These are phyloP conservation scores for Termitomyces sp. DNA, from an alignment of 768 basidiomycete genomes.

Conservation along the genomic window DNA sequence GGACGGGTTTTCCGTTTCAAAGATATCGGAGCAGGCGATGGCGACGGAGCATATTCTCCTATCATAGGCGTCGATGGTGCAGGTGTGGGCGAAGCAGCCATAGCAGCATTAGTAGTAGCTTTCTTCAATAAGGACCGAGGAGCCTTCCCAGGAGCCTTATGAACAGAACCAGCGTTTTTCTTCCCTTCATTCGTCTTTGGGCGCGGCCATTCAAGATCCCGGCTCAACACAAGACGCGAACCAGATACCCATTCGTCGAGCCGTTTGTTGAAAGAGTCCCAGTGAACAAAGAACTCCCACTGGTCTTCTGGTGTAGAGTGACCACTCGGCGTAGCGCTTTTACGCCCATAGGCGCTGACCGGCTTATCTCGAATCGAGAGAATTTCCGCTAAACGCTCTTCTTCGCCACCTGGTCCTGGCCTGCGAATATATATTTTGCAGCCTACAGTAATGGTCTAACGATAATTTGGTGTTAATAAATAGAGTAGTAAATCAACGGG, in stretches of 20 bases:
- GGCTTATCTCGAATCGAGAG: constrained; percentile 91
- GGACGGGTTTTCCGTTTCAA: constrained; percentile 66
- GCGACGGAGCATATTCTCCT: constrained; percentile 36
- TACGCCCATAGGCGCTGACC: constrained; percentile 50
- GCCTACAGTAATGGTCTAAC: constrained; percentile 81
- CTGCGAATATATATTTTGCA: constrained; percentile 94
- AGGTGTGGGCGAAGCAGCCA: constrained; percentile 53
- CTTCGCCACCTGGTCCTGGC: constrained; percentile 68
- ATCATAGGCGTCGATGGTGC: constrained; percentile 21
- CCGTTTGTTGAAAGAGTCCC: constrained; percentile 99
- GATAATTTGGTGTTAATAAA: constrained; percentile 22
- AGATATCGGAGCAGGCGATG: constrained; percentile 47
- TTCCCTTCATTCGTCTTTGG: constrained; percentile 64
- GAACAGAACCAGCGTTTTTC: constrained; percentile 39
- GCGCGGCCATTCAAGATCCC: constrained; percentile 95
- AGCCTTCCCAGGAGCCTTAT: constrained; percentile 59
- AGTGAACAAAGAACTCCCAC: constrained; percentile 95
- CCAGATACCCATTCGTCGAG: constrained; percentile 96
- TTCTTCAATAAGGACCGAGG: constrained; percentile 63
- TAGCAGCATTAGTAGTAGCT: constrained; percentile 63
- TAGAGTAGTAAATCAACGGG: constrained; percentile 4
- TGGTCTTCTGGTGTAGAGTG: constrained; percentile 62
- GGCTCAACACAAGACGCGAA: constrained; percentile 73
- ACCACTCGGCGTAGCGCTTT: constrained; percentile 32
- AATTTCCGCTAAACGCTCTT: constrained; percentile 94